Evolutionary conservation across 192 early-diverging fungal species (phyloP).

Genomic region (Podochytrium sp.): DNA sequence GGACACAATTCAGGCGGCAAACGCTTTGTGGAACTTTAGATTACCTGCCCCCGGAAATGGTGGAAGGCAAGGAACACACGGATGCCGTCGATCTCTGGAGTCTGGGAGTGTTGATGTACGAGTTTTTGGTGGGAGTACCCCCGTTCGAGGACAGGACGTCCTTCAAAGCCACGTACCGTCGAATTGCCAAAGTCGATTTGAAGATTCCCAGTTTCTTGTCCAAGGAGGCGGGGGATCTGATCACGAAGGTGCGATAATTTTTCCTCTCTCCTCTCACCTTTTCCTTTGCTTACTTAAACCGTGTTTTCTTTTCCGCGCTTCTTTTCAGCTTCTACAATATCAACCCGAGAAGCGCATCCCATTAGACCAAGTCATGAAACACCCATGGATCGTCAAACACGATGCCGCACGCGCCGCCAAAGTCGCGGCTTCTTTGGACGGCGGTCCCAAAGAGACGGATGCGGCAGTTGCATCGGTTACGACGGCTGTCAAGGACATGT

Average conservation of each 20-base stretch:
- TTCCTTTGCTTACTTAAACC: too few species aligned
- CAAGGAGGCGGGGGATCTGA: constrained; percentile 82
- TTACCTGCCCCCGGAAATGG: constrained; percentile 96
- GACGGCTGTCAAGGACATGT: background rate
- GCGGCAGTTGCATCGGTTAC: background rate
- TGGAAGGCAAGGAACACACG: constrained; percentile 81
- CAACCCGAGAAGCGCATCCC: constrained; percentile 71
- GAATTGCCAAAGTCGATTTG: constrained; percentile 85
- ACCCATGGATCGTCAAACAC: constrained; percentile 72
- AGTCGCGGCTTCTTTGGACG: too few species aligned
- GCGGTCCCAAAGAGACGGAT: background rate
- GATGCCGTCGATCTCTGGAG: constrained; percentile 90
- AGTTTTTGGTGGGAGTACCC: constrained; percentile 90
- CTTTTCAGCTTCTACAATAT: constrained; percentile 79
- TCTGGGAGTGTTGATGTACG: constrained; percentile 89
- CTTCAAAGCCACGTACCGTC: constrained; percentile 74
- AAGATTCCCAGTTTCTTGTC: constrained; percentile 80
- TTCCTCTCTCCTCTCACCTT: background rate
- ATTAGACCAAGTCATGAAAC: constrained; percentile 73
- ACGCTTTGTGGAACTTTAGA: constrained; percentile 96
- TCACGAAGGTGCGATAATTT: constrained; percentile 74
- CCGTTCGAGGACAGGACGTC: constrained; percentile 81
- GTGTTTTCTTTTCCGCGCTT: too few species aligned
- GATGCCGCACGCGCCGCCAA: too few species aligned
- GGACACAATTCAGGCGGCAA: constrained; percentile 57